Base-by-base conservation (phyloP, 257 asterid species). In the Pogostemon cablin region DNA sequence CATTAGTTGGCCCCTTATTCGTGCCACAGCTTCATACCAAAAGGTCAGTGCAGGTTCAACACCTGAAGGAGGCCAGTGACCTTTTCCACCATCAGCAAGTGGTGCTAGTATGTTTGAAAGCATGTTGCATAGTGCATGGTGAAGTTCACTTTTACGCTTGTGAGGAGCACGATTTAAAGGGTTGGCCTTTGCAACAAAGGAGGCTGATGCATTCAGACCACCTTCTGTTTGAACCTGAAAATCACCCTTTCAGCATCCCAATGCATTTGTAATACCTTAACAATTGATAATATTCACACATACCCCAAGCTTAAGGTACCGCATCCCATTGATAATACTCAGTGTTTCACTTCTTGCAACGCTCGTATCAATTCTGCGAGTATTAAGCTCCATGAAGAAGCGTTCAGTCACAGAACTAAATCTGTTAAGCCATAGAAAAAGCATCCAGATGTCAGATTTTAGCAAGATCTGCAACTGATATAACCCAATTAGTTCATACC, bases 111-210 rank as follows among this genome's bases (percentile, higher is more conserved):
- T 95, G 81, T 91, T 91, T 63, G 99, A 95, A 80, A 95, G 97
- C 99, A 95, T 91, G 87, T 88, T 95, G 92, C 99, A 95, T 41
- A 95, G 83, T 25, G 99, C 96, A 90, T 95, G 99, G 76, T 95
- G 87, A 76, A 95, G 93, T 84, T 95, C 99, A 61, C 98, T 95
- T 82, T 95, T 95, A 63, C 99, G 90, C 78, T 87, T 95, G 78
- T 89, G 98, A 78, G 99, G 95, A 77, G 97, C 85, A 74, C 98
- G 98, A 81, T 84, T 89, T 63, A 91, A 80, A 60, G 99, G 99
- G 79, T 95, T 95, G 75, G 98, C 99, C 85, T 95, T 95, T 35
- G 98, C 98, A 67, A 95, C 95, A 84, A 95, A 95, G 66, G 99
- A 95, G 62, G 99, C 99, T 50, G 97, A 95, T 68, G 99, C 99